Evolutionary conservation across 345 rosid species (phyloP), one percentile per base, ranked within the genome.

Genomic region (Arabidopsis suecica): DNA sequence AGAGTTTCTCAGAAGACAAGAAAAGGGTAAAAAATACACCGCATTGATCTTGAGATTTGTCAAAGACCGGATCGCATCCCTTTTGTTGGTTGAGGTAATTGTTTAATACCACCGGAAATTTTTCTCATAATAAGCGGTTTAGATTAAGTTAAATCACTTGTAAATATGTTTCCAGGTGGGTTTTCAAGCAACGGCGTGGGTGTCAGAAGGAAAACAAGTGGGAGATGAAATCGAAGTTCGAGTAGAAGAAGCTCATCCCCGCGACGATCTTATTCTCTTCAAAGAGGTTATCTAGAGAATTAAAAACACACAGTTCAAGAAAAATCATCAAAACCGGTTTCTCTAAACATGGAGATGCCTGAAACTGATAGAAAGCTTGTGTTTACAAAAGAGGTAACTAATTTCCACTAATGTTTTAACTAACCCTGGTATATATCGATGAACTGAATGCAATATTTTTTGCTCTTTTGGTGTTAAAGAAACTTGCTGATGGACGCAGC

Each of bases 221-320:
- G 99, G 99, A 61, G 96, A 91, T 87, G 97, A 94, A 79, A 73
- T 90, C 36, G 67, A 85, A 65, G 97, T 94, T 76, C 66, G 74
- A 78, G 96, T 94, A 45, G 92, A 86, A 84, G 93, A 88, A 79
- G 93, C 97, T 71, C 86, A 86, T 82, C 91, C 98, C 1, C 93
- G 93, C 4, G 87, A 94, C 23, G 97, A 91, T 63, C 57, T 84
- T 66, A 79, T 94, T 74, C 78, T 77, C 61, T 83, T 94, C 30
- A 84, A 86, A 87, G 95, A 91, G 83, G 88, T 82, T 61, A 9
- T 78, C n/a, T 73, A 71, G 65, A 72, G 40, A 65, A 67, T 33
- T 34, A 34, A 23, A 60, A 60, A 56, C 42, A 56, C 42, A 32
- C 9, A 30, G 57, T 42, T 76, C 69, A 13, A 18, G 42, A 36